Evolutionary conservation across 768 basidiomycete genomes (phyloP).

Genomic region (Chlorophyllum brunneum): DNA sequence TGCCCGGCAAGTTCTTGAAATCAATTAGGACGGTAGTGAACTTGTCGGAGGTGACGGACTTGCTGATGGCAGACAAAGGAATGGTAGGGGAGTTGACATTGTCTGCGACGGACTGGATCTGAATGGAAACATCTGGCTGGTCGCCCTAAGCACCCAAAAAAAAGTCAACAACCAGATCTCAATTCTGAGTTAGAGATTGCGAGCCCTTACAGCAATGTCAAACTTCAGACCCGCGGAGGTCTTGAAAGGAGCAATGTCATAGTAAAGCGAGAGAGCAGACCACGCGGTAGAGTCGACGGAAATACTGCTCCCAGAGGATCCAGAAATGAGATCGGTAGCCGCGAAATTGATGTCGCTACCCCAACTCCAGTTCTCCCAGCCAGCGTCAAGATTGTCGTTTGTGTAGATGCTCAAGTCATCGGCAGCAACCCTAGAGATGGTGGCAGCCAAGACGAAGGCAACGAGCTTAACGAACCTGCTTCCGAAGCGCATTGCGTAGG

Average conservation of each 20-base stretch:
- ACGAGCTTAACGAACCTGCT: constrained; percentile 21
- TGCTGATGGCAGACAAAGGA: constrained; percentile 38
- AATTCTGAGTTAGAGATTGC: constrained; percentile 1
- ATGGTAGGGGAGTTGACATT: constrained; percentile 34
- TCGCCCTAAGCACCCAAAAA: constrained; percentile 27
- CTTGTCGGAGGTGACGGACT: constrained; percentile 27
- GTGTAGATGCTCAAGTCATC: constrained; percentile 40
- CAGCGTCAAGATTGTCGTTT: constrained; percentile 35
- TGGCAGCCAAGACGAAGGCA: constrained; percentile 18
- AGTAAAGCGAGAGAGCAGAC: constrained; percentile 44
- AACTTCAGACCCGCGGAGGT: constrained; percentile 45
- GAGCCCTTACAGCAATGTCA: constrained; percentile 48
- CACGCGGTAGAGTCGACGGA: constrained; percentile 39
- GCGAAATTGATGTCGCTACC: constrained; percentile 37
- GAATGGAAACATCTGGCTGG: constrained; percentile 41
- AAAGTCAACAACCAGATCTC: not conserved
- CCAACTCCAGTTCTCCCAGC: constrained; percentile 56
- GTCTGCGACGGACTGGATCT: constrained; percentile 35
- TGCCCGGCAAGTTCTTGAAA: constrained; percentile 43
- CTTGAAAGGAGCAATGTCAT: constrained; percentile 34
- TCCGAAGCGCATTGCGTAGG: constrained; percentile 2
- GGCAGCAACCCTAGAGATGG: constrained; percentile 18
- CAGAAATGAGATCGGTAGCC: constrained; percentile 39
- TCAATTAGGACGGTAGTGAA: constrained; percentile 46
- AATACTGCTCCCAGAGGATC: constrained; percentile 39